Base-by-base conservation (phyloP, 768 basidiomycete species). In the Boletus insuetus region DNA sequence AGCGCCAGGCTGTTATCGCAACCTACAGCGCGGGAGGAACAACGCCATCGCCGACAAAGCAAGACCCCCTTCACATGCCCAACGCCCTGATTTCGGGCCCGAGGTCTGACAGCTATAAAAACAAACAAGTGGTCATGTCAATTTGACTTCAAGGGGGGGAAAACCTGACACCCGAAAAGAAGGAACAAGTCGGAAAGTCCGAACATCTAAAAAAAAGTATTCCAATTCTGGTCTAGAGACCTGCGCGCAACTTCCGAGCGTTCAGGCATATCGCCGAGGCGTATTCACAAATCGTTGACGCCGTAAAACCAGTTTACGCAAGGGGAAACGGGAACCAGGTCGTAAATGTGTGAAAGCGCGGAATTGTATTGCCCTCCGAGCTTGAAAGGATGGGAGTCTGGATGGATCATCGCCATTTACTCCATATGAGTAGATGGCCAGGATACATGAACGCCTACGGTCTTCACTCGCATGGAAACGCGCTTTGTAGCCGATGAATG, bases 231-330 rank as follows among this genome's bases (percentile, higher is more conserved):
- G 48, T 42, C 22, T 31, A 50, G 41, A 46, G 32, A 31, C 35
- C 20, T n/a, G 46, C 13, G 31, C 35, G 34, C 38, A 10, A 48
- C 38, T 41, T 51, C 29, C 11, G 32, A 40, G 39, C 37, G 12
- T 38, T 6, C 34, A 42, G 39, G n/a, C 32, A 45, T 51, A 64
- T 59, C 59, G 14, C 66, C 67, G 58, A 58, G 61, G 56, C n/a
- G 22, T 22, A 45, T 38, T 37, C 29, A 57, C 43, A 54, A 40
- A 49, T 50, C 29, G 12, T 45, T n/a, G 3, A n/a, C 44, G 49
- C 48, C 22, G 39, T 32, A 47, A 22, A 29, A 35, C 26, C n/a
- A 45, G 48, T 54, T 57, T 53, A 55, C 55, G 47, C 56, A 49
- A 53, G 40, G 38, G 38, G 54, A 44, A 46, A 53, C 19, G 17